Base-by-base conservation (phyloP, 352 stramenopile species). In the Phytophthora pini region DNA sequence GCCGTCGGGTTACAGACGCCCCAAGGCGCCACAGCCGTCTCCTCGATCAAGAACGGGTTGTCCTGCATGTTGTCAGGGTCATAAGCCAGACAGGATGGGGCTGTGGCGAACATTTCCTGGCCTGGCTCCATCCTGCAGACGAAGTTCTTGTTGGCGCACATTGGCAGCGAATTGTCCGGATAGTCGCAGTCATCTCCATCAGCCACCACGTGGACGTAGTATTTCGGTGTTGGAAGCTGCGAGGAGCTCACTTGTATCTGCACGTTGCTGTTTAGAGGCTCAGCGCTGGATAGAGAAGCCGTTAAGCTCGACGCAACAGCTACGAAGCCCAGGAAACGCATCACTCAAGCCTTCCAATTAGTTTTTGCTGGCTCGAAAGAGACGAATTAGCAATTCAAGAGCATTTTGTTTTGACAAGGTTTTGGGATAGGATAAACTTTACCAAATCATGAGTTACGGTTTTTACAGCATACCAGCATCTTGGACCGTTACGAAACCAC, bases 41-140 rank as follows among this genome's bases (percentile, higher is more conserved):
- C 63, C 22, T 75, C 74, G 31, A 72, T 58, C 56, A 69, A 45
- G 56, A 72, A 81, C 51, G 66, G 56, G 47, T 80, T 77, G 46
- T 74, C 63, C 26, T 68, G 41, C 68, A 78, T 75, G 10, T 61
- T 58, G 5, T 52, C 52, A 4, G 74, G 74, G 36, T 82, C 66
- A 38, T 80, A 82, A 4, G 31, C 56, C n/a, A 82, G 51, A 22
- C 77, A 86, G 36, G 57, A 76, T 9, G 77, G 74, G n/a, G 62
- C 52, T 3, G 15, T 53, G 15, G 69, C 77, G 55, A 63, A 71
- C 68, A 77, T 77, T 32, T 80, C 74, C 29, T 82, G 56, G 34
- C 64, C 74, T 20, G 67, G 46, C 22, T 78, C 65, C 75, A 87
- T 84, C 52, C 77, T 71, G 64, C 77, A 87, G 24, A 84, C 77